Evolutionary conservation across 192 early-diverging fungal species (phyloP).

Genomic region (Coemansia sp.): DNA sequence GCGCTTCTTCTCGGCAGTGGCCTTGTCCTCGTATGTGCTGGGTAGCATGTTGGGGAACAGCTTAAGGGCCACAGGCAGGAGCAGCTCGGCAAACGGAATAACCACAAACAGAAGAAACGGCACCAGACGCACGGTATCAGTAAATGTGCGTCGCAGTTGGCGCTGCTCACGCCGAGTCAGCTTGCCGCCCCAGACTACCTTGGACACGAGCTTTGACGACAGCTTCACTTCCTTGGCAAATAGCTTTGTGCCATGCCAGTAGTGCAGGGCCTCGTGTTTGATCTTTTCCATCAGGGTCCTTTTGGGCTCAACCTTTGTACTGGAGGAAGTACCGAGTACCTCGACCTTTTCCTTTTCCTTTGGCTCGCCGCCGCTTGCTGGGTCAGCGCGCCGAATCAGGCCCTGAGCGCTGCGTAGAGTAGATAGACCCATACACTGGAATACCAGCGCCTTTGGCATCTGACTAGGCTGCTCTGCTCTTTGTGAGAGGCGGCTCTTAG

Average conservation of each 20-base stretch:
- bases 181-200: conserved; percentile 70
- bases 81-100: conserved; percentile 94
- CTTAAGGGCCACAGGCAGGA: conserved; percentile 85
- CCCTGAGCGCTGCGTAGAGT: conserved; percentile 20
- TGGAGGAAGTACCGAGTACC: not conserved
- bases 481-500: not conserved
- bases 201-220: conserved; percentile 71
- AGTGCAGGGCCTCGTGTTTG: conserved; percentile 86
- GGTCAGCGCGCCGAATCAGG: conserved; percentile 1
- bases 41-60: conserved; percentile 98
- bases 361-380: not conserved
- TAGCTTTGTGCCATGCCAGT: conserved; percentile 92
- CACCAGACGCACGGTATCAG: conserved; percentile 82
- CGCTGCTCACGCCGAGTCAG: conserved; percentile 83
- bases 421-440: conserved; percentile 25
- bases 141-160: conserved; percentile 84
- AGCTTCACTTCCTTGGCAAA: conserved; percentile 85
- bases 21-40: conserved; percentile 90
- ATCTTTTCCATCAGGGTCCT: conserved; percentile 71
- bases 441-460: conserved; percentile 21
- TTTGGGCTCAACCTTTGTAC: conserved; percentile 29
- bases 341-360: conserved; percentile 7
- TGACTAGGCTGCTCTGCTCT: not conserved
- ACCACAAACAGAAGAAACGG: conserved; percentile 90
- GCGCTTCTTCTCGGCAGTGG: conserved; percentile 85